phyloP scores from a whole-genome alignment of 352 stramenopile species.

The Phytophthora foliorum region DNA sequence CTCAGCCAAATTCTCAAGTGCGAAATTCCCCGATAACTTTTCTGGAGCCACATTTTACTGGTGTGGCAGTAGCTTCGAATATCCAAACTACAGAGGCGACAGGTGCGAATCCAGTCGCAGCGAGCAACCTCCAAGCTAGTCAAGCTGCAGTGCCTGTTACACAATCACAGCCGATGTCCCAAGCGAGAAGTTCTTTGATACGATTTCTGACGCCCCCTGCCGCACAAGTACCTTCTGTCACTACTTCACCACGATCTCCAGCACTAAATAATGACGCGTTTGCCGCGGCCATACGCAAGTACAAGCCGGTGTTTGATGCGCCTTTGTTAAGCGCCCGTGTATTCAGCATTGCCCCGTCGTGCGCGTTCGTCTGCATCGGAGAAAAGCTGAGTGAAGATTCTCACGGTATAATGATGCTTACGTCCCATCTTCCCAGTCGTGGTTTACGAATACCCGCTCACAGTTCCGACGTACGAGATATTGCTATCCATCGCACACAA shows the following conservation, averaged over 20 bases:
- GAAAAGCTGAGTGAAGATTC: constrained; percentile 43
- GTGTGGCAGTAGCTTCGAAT: background rate
- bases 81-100: background rate
- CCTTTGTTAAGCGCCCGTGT: constrained; percentile 58
- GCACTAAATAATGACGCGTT: constrained; percentile 8
- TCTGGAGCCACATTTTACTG: background rate
- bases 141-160: constrained; percentile 1
- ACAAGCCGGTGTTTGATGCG: constrained; percentile 51
- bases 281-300: constrained; percentile 34
- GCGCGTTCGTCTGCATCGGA: constrained; percentile 59
- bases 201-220: background rate
- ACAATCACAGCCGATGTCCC: constrained; percentile 1
- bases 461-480: constrained; percentile 62
- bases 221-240: background rate
- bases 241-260: background rate
- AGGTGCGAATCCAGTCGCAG: background rate
- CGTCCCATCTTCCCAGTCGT: constrained; percentile 43
- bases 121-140: background rate
- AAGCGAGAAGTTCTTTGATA: background rate
- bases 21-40: background rate
- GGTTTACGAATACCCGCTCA: constrained; percentile 45
- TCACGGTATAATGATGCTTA: constrained; percentile 61
- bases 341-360: constrained; percentile 61
- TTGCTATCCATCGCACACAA: constrained; percentile 50
- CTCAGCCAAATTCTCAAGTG: background rate